Percentiles rank a stretch among this genome's conserved stretches.
These are phyloP conservation scores for Alternaria sp. DNA, from an alignment of 2,329 filamentous ascomycete species.

Conservation along the genomic window DNA sequence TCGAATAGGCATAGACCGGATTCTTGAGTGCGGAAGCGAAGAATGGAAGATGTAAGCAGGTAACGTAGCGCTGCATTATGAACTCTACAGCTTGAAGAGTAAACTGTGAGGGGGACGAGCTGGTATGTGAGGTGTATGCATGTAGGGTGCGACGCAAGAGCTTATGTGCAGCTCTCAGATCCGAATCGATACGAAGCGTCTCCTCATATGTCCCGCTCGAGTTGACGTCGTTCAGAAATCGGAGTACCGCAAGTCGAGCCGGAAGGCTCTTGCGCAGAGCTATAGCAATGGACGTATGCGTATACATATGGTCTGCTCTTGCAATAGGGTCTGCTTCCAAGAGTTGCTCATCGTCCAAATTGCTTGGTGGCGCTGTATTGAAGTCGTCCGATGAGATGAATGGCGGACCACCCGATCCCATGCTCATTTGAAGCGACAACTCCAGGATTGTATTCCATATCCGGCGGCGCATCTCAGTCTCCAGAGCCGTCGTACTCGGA, in stretches of 20 bases:
- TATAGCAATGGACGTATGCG: constrained; percentile 46
- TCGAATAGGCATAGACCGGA: constrained; percentile 33
- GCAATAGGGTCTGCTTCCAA: constrained; percentile 30
- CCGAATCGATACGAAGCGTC: constrained; percentile 32
- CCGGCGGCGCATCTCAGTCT: constrained; percentile 40
- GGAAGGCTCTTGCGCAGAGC: constrained; percentile 48
- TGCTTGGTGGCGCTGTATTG: constrained; percentile 47
- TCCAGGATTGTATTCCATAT: constrained; percentile 48
- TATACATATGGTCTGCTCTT: constrained; percentile 37
- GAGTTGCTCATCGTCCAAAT: constrained; percentile 53
- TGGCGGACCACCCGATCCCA: constrained; percentile 46
- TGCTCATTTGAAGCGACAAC: constrained; percentile 46
- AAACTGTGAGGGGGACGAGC: constrained; percentile 13
- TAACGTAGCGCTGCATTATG: constrained; percentile 37
- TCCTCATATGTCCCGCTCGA: constrained; percentile 35
- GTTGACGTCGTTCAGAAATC: constrained; percentile 36
- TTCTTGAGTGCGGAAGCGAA: constrained; percentile 28
- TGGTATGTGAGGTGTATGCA: neutral
- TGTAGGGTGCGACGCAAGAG: constrained; percentile 25
- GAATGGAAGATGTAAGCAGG: constrained; percentile 34
- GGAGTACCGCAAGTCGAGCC: constrained; percentile 45
- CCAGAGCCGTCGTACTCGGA: constrained; percentile 27
- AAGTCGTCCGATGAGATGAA: constrained; percentile 46
- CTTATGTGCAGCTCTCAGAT: constrained; percentile 30
- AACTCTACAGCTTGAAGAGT: constrained; percentile 31